Evolutionary conservation across 2,329 filamentous ascomycete species (phyloP).

Genomic region (Tolypocladium nubicola): DNA sequence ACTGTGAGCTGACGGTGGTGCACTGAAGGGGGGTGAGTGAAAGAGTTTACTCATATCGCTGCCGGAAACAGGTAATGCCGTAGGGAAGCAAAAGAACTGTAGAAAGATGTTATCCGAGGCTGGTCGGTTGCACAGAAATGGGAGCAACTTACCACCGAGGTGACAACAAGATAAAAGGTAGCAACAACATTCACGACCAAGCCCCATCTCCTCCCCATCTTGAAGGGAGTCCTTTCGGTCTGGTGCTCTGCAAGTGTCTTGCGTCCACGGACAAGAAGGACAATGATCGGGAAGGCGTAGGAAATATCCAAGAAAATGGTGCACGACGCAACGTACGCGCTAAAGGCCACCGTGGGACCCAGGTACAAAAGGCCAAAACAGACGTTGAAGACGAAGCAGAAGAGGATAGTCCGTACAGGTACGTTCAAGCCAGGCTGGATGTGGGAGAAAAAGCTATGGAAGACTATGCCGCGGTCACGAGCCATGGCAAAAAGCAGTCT

Average conservation of each 20-base stretch:
- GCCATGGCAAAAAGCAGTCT: conserved; percentile 35
- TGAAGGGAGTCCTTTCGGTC: conserved; percentile 14
- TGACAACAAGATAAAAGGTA: conserved; percentile 25
- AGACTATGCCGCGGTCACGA: conserved; percentile 28
- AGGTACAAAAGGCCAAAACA: conserved; percentile 35
- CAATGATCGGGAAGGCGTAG: conserved; percentile 30
- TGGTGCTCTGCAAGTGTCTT: conserved; percentile 15
- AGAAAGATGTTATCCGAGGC: conserved; percentile 1
- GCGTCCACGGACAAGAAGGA: conserved; percentile 25
- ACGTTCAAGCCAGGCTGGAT: conserved; percentile 27
- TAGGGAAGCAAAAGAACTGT: conserved; percentile 20
- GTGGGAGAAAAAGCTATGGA: conserved; percentile 22
- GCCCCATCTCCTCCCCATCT: conserved; percentile 16
- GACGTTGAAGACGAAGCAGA: conserved; percentile 30
- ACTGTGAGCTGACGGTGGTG: neutral
- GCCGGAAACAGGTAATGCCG: conserved; percentile 9
- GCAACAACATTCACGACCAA: conserved; percentile 20
- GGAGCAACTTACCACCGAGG: conserved; percentile 19
- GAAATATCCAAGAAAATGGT: conserved; percentile 36
- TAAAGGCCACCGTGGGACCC: conserved; percentile 34
- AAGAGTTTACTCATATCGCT: conserved; percentile 11
- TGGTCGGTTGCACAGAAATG: neutral
- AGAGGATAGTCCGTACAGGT: conserved; percentile 28
- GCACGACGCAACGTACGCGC: conserved; percentile 32
- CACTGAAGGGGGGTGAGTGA: neutral